A percentile compares a stretch with the other conserved stretches of the same genome.
Conservation (phyloP, 768 basidiomycete species). For the Hericium erinaceus region DNA sequence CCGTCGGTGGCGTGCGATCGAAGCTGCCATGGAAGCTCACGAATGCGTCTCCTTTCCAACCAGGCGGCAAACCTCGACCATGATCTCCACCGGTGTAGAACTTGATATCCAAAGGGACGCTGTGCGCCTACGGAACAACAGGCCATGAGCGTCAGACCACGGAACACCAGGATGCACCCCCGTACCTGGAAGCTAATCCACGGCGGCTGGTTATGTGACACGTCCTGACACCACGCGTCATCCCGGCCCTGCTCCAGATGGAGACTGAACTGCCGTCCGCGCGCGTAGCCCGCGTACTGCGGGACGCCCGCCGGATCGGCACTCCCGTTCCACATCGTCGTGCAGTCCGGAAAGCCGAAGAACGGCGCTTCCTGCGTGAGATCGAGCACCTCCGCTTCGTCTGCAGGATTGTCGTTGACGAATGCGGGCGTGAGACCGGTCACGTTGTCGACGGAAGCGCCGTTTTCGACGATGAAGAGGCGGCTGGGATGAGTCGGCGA, state of each 20-base stretch:
- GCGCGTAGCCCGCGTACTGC: constrained; percentile 20
- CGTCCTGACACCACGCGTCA: background rate
- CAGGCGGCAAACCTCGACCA: constrained; percentile 19
- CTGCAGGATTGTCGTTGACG: constrained; percentile 37
- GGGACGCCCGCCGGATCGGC: constrained; percentile 34
- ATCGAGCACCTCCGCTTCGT: constrained; percentile 27
- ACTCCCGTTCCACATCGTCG: constrained; percentile 32
- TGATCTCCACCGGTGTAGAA: constrained; percentile 21
- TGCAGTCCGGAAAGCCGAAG: constrained; percentile 37
- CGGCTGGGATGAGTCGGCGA: constrained; percentile 18
- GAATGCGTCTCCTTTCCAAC: constrained; percentile 27
- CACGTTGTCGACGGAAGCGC: constrained; percentile 33
- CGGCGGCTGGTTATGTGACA: background rate
- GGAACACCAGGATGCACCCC: background rate
- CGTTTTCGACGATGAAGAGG: constrained; percentile 34
- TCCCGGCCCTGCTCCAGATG: background rate
- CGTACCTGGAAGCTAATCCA: background rate
- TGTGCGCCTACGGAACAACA: constrained; percentile 36
- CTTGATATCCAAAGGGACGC: constrained; percentile 38
- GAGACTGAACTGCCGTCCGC: background rate
- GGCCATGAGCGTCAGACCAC: constrained; percentile 20
- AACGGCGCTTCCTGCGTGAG: constrained; percentile 12
- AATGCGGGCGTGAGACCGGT: constrained; percentile 30
- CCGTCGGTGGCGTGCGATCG: constrained; percentile 32
- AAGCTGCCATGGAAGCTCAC: constrained; percentile 40